Conservation (phyloP, 2,329 filamentous ascomycete species). For the Septoria petroselini region DNA sequence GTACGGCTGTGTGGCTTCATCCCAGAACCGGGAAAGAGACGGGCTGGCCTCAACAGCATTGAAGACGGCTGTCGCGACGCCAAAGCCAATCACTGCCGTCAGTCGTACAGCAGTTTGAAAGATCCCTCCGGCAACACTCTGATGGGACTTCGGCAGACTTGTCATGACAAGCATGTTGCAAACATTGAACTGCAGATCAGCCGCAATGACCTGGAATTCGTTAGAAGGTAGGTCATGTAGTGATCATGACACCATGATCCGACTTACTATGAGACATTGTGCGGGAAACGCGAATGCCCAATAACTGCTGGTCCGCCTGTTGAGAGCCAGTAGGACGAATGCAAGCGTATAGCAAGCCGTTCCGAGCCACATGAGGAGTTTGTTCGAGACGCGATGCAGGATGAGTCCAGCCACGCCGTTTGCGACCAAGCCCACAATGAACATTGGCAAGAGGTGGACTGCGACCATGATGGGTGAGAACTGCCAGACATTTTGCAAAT, state of each 20-base stretch:
- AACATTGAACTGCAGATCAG: conserved; percentile 13
- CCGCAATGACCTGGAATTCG: conserved; percentile 1
- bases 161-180: conserved; percentile 17
- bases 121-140: conserved; percentile 12
- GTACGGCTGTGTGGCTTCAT: conserved; percentile 9
- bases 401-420: conserved; percentile 8
- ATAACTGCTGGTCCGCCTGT: conserved; percentile 8
- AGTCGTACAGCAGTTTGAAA: conserved; percentile 12
- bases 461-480: conserved; percentile 8
- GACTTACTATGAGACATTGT: conserved; percentile 7
- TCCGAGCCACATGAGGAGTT: conserved; percentile 6
- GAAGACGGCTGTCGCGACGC: conserved; percentile 9
- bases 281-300: conserved; percentile 16
- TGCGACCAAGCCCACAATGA: conserved; percentile 7
- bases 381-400: conserved; percentile 13
- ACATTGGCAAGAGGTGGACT: conserved; percentile 12
- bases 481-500: conserved; percentile 6
- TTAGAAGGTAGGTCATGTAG: no score
- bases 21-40: conserved; percentile 1
- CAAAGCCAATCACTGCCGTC: conserved; percentile 6
- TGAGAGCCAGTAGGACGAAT: conserved; percentile 7
- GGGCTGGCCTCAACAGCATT: conserved; percentile 1
- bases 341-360: conserved; percentile 8
- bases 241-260: no score
- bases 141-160: conserved; percentile 10